Base-by-base conservation (phyloP, 73 alveolate species). In the Paramecium caudatum region DNA sequence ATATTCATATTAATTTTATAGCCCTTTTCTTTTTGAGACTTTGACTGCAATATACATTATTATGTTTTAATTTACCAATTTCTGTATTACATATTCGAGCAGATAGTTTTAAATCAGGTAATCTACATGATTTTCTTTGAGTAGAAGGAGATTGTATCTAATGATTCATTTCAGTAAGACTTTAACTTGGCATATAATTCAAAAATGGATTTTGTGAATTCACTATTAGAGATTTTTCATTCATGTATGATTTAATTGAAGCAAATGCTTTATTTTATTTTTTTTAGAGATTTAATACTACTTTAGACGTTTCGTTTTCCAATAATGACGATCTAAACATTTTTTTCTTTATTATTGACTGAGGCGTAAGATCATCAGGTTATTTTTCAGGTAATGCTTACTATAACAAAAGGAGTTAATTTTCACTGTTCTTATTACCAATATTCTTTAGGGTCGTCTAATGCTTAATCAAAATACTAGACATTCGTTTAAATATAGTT, bases 101-200 rank as follows among this genome's bases (percentile, higher is more conserved):
- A n/a, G n/a, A n/a, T n/a, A n/a, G n/a, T n/a, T n/a, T n/a, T n/a
- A n/a, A n/a, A n/a, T n/a, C n/a, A n/a, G n/a, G n/a, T n/a, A n/a
- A n/a, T n/a, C n/a, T n/a, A n/a, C n/a, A n/a, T n/a, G n/a, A n/a
- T n/a, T n/a, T n/a, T n/a, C n/a, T n/a, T n/a, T n/a, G n/a, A n/a
- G n/a, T n/a, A n/a, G n/a, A n/a, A n/a, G n/a, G n/a, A n/a, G n/a
- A n/a, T n/a, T n/a, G n/a, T n/a, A n/a, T n/a, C n/a, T n/a, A n/a
- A n/a, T n/a, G n/a, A n/a, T 55, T 55, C 80, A 55, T 19, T 9
- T 55, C 80, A 9, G 80, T 55, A 27, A 55, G 80, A 21, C 80
- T 55, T 21, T 55, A 1, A 55, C 15, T 27, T 2, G 46, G 21
- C 21, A 27, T 21, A 10, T 23, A 55, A 43, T 12, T 55, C 46